Conservation (phyloP, 192 early-diverging fungal genomes). For the Umbelopsis ramanniana region DNA sequence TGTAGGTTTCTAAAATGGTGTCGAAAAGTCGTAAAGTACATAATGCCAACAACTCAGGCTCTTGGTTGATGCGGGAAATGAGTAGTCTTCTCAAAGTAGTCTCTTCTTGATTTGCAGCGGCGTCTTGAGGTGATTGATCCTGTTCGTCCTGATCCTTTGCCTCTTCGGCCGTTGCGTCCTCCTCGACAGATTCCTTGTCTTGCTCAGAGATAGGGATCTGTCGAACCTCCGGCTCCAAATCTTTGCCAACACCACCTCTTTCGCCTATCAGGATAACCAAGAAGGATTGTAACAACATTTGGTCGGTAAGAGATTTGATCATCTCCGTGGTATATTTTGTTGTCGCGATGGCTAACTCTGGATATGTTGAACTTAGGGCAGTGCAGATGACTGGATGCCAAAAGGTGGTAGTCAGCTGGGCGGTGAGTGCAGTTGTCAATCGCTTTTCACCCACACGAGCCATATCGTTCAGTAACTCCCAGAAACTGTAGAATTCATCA, state of each 20-base stretch:
- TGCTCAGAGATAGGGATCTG: neutral
- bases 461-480: constrained; percentile 45
- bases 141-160: neutral
- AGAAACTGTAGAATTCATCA: constrained; percentile 46
- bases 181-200: constrained; percentile 1
- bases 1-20: constrained; percentile 59
- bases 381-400: constrained; percentile 45
- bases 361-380: constrained; percentile 33
- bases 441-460: constrained; percentile 42
- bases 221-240: constrained; percentile 40
- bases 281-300: constrained; percentile 38
- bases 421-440: constrained; percentile 38
- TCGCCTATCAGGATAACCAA: constrained; percentile 39
- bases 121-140: neutral
- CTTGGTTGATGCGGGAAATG: constrained; percentile 39
- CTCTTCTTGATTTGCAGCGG: constrained; percentile 24
- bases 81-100: constrained; percentile 49
- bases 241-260: constrained; percentile 44
- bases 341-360: constrained; percentile 36
- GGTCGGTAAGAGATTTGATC: constrained; percentile 44
- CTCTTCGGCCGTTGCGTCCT: neutral
- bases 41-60: constrained; percentile 49
- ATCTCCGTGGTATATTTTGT: constrained; percentile 45
- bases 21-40: constrained; percentile 64
- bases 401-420: constrained; percentile 42